phyloP scores from a whole-genome alignment of 345 rosid genomes.

The Salix brachista region DNA sequence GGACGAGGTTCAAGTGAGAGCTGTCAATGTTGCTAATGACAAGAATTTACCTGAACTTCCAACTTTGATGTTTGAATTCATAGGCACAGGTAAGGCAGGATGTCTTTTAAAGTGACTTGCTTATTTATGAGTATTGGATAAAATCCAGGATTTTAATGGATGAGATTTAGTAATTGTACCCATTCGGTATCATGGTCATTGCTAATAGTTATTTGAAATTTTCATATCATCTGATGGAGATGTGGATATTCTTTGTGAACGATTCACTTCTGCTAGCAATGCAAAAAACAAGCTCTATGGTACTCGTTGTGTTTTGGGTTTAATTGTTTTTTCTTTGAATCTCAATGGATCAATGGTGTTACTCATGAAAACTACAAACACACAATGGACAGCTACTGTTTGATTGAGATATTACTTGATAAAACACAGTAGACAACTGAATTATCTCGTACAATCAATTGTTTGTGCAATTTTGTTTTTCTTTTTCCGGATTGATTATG shows the following conservation, averaged over 20 bases:
- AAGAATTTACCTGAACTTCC: conserved; percentile 75
- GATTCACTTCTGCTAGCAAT: neutral
- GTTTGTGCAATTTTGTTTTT: no score
- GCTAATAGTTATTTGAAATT: neutral
- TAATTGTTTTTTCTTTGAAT: neutral
- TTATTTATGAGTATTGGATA: neutral
- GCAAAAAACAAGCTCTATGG: neutral
- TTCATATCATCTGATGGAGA: neutral
- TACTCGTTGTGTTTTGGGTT: neutral
- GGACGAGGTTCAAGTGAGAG: conserved; percentile 85
- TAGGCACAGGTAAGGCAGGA: conserved; percentile 66
- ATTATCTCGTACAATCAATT: neutral
- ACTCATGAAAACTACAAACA: neutral
- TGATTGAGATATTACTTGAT: neutral
- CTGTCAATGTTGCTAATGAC: conserved; percentile 81
- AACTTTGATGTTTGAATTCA: conserved; percentile 88
- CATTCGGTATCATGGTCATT: neutral
- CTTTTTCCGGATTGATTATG: neutral
- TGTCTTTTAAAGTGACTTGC: neutral
- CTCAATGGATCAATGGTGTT: neutral
- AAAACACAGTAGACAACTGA: neutral
- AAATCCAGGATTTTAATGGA: neutral
- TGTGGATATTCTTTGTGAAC: neutral
- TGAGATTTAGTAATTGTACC: neutral
- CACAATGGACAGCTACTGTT: neutral